Base-by-base conservation (phyloP, 2,329 filamentous ascomycete genomes). In the Fusarium xyrophilum region DNA sequence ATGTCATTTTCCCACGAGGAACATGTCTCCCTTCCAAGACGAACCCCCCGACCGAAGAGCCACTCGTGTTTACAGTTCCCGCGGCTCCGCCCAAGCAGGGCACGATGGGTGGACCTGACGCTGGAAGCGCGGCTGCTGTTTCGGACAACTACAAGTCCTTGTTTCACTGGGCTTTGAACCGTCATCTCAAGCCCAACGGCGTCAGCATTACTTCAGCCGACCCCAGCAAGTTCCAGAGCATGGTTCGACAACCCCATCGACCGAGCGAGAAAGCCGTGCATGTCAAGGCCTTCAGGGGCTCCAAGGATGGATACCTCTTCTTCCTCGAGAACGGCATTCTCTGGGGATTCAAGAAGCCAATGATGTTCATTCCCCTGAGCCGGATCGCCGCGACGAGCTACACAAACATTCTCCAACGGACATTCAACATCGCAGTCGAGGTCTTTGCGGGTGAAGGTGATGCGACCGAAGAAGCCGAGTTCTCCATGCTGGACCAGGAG, bases 261-360 rank as follows among this genome's bases (percentile, higher is more conserved):
- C 87, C 86, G 2, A 82, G 81, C 54, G 89, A 91, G 67, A 86
- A 84, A 72, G 88, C 88, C 0, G 88, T 90, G 21, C 88, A 90
- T 69, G 85, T 91, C 44, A 88, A 86, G 71, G 89, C 85, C 3
- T 90, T 90, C 77, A 82, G 89, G 44, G 89, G 89, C 23, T 88
- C 85, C 60, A 91, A 91, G 75, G 89, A 91, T 62, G 89, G 89
- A 1, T 90, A 85, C 68, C 79, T 91, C 2, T 91, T 90, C 73
- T 90, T 91, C 74, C 79, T 91, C 19, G 84, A 88, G 33, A 88
- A 82, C 28, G 89, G 89, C 17, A 90, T 91, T 56, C 75, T 91
- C 11, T 91, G 88, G 88, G 88, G 83, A 1, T 91, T 89, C 81
- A 91, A 90, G 78, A 91, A 91, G 76, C 89, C 89, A 1, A 76